phyloP scores from a whole-genome alignment of 2,329 filamentous ascomycete species.

The Beauveria sp. region DNA sequence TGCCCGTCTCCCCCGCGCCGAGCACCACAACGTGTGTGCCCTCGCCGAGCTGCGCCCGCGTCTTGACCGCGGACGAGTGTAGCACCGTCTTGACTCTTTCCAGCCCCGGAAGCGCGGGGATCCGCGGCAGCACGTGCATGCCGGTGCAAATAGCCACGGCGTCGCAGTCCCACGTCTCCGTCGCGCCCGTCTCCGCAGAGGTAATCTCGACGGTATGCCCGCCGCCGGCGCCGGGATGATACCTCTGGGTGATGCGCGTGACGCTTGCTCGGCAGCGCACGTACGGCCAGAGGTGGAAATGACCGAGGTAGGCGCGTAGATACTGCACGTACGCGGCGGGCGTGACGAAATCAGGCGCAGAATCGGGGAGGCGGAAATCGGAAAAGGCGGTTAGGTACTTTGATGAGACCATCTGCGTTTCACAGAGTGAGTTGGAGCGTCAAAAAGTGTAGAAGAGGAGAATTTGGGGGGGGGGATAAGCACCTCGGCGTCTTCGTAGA shows the following conservation, averaged over 20 bases:
- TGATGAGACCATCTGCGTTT: constrained; percentile 35
- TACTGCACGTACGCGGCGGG: constrained; percentile 34
- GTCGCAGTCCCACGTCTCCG: constrained; percentile 25
- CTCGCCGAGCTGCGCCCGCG: constrained; percentile 31
- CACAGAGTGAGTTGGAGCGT: too few relatives aligned
- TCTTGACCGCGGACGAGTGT: constrained; percentile 38
- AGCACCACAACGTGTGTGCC: constrained; percentile 33
- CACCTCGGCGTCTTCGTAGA: constrained; percentile 41
- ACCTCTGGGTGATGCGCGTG: constrained; percentile 16
- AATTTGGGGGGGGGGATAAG: neutral
- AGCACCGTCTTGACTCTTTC: constrained; percentile 28
- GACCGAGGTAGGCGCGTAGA: constrained; percentile 31
- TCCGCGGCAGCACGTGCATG: constrained; percentile 33
- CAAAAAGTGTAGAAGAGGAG: neutral
- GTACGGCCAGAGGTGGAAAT: constrained; percentile 29
- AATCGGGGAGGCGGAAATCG: constrained; percentile 35
- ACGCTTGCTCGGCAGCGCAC: constrained; percentile 31
- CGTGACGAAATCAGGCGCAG: constrained; percentile 37
- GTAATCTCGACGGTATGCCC: neutral
- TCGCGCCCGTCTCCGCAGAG: neutral
- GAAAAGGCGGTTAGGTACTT: constrained; percentile 44
- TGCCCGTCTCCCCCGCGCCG: constrained; percentile 38
- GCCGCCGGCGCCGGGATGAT: neutral
- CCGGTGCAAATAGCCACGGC: constrained; percentile 39
- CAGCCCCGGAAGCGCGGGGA: constrained; percentile 33